Evolutionary conservation across 768 basidiomycete genomes (phyloP), one percentile per base, ranked within the genome.

Genomic region (Macrocybe gigantea): DNA sequence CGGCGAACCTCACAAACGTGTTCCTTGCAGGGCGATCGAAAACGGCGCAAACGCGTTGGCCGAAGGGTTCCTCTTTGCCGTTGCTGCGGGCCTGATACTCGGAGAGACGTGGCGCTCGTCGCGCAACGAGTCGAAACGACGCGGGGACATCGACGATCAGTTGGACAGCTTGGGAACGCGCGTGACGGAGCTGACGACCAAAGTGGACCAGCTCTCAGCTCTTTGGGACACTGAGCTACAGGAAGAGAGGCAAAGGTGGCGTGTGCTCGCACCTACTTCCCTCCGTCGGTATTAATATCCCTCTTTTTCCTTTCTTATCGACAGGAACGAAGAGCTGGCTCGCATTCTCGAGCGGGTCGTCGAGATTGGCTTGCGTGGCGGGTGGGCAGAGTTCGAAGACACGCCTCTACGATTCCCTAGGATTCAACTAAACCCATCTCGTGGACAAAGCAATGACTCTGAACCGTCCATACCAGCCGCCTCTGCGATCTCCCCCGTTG

Each of bases 21-120:
- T 22, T 22, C 22, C 13, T 33, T 33, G 13, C 53, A 89, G 88
- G 49, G 90, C 90, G 0, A 86, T 93, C 49, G 88, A 91, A 50
- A 90, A 85, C 55, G 90, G 90, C 14, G 87, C 90, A 11, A 93
- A 91, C 54, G 73, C 83, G 5, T 71, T 93, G 5, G 90, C 90
- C 0, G 90, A 93, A 64, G 87, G 87, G 0, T 93, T 93, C 54
- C 74, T 93, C 3, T 93, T 93, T 59, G 59, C 69, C 13, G 90
- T 93, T 2, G 89, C 90, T 0, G 82, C 84, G 1, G 64, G 64
- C 0, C 70, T 93, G 5, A 91, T 93, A 48, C 50, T 91, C 8
- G 83, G 83, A 2, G 90, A 93, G 62, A 70, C 82, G 15, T 93
- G 79, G 75, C 83, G 90, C 0, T 75, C 79, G 1, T 84, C 86